Base-by-base conservation (phyloP, 2,329 filamentous ascomycete species). In the Helicocarpus griseus region DNA sequence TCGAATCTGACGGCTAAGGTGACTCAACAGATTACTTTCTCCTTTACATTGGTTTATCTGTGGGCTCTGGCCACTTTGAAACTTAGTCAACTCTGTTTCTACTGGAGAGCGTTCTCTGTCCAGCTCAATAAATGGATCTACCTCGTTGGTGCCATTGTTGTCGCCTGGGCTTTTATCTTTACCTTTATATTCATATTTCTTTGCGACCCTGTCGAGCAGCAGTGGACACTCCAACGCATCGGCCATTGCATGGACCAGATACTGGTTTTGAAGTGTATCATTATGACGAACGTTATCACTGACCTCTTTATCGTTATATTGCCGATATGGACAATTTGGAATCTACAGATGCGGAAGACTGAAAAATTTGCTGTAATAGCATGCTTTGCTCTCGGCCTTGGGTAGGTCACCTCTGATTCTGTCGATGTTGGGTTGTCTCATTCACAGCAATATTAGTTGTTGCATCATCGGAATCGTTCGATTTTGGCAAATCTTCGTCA, bases 21-120 rank as follows among this genome's bases (percentile, higher is more conserved):
- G 29, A 9, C 14, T 48, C 45, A 22, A 48, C 11, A 48, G 45
- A 21, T 33, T 33, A 48, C 26, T 33, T 48, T 48, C n/a, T 5
- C 45, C 45, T 48, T 48, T 13, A 31, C 2, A 5, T 48, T 48
- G n/a, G 19, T 48, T 19, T 4, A 48, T 28, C 22, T 48, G 11
- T 48, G 45, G 45, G 26, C 26, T 8, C 31, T 48, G 6, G 45
- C 45, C 11, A n/a, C 45, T 31, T 33, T 48, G 45, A 48, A 48
- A 33, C 45, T 48, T n/a, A 48, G 45, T n/a, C 45, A 48, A 22
- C 45, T 48, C 6, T 48, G 26, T 17, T 48, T 48, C 45, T 48
- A 48, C 26, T 48, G 45, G 45, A 48, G 45, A 28, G 1, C 26
- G n/a, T 48, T 48, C 26, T 29, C 21, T 22, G 26, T 48, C 14